These are phyloP conservation scores for Backusella luteola DNA, from an alignment of 192 early-diverging fungal genomes.

Conservation along the genomic window DNA sequence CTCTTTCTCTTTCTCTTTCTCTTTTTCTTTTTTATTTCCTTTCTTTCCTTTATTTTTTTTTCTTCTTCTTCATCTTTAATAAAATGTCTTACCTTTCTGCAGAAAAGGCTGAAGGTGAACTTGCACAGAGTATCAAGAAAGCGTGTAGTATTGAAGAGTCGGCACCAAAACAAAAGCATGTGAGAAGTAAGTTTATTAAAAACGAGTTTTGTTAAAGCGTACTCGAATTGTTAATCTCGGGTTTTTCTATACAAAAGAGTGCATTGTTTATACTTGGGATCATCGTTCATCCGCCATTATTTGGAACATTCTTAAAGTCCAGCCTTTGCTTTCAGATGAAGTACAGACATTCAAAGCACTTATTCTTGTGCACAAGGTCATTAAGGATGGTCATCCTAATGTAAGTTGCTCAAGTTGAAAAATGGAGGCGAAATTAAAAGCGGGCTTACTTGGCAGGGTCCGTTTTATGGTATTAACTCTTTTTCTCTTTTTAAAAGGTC, in stretches of 20 bases:
- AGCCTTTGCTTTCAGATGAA: slow-evolving; percentile 88
- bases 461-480: no score
- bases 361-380: slow-evolving; percentile 93
- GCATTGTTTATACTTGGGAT: slow-evolving; percentile 95
- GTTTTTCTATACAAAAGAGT: slow-evolving; percentile 35
- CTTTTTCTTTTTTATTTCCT: background rate
- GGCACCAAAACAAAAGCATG: slow-evolving; percentile 98
- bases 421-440: no score
- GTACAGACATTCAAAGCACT: slow-evolving; percentile 96
- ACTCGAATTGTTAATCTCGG: background rate
- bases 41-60: background rate
- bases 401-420: slow-evolving; percentile 38
- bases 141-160: slow-evolving; percentile 86
- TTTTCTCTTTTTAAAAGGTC: slow-evolving; percentile 40
- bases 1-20: background rate
- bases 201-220: background rate
- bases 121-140: slow-evolving; percentile 88
- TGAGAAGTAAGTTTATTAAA: slow-evolving; percentile 54
- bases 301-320: slow-evolving; percentile 84
- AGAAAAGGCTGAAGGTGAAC: slow-evolving; percentile 81
- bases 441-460: no score
- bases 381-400: slow-evolving; percentile 85
- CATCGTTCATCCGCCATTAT: slow-evolving; percentile 82
- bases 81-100: slow-evolving; percentile 38
- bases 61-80: background rate